These are phyloP conservation scores for Croton setiger DNA, from an alignment of 441 rosid genomes.

Conservation along the genomic window DNA sequence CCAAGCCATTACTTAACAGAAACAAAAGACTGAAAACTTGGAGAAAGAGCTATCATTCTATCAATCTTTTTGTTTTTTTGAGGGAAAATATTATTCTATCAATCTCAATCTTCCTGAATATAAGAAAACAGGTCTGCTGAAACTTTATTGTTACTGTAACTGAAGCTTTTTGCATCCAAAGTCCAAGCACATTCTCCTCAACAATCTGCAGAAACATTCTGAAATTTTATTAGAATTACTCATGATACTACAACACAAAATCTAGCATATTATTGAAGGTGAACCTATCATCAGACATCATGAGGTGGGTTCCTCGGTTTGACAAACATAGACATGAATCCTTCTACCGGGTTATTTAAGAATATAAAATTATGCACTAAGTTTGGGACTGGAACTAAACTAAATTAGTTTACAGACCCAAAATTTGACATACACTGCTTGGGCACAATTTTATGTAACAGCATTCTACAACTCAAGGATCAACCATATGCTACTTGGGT, in stretches of 20 bases:
- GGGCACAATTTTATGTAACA: background rate
- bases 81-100: too few species aligned
- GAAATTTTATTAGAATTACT: background rate
- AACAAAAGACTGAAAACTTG: too few species aligned
- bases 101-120: background rate
- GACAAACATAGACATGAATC: background rate
- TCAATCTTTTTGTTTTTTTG: too few species aligned
- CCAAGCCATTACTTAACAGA: too few species aligned
- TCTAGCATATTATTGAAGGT: too few species aligned
- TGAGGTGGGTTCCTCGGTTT: background rate
- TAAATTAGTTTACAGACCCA: background rate
- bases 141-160: background rate
- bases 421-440: background rate
- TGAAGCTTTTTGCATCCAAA: background rate
- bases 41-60: too few species aligned
- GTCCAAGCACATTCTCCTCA: background rate
- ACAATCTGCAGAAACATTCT: background rate
- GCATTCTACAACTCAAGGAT: background rate
- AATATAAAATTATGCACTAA: background rate
- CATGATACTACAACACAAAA: background rate
- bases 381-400: background rate
- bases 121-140: background rate
- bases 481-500: too few species aligned
- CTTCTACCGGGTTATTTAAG: background rate
- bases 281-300: background rate